These are phyloP conservation scores for Diplodia corticola DNA, from an alignment of 2,329 filamentous ascomycete genomes.

Conservation along the genomic window DNA sequence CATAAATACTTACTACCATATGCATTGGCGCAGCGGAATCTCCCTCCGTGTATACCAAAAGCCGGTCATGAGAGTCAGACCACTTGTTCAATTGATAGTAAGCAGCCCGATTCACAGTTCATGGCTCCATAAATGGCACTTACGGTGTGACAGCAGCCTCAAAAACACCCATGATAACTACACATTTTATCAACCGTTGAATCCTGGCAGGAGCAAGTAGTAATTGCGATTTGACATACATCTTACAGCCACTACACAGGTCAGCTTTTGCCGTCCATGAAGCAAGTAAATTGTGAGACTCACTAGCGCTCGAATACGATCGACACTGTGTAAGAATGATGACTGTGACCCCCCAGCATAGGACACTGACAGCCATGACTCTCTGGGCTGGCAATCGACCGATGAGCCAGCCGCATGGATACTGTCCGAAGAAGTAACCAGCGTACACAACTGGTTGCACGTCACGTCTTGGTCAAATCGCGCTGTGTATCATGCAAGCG, in stretches of 20 bases:
- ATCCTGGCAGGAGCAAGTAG: neutral
- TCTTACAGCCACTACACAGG: neutral
- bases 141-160: constrained; percentile 39
- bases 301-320: constrained; percentile 30
- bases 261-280: neutral
- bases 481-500: too few relatives aligned
- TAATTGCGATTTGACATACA: neutral
- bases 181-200: constrained; percentile 18
- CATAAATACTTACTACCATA: neutral
- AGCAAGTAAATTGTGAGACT: neutral
- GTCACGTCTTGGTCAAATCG: neutral
- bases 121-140: constrained; percentile 37
- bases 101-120: neutral
- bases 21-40: neutral
- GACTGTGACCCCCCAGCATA: constrained; percentile 40
- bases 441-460: constrained; percentile 35
- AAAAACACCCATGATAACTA: constrained; percentile 38
- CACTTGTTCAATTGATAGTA: neutral
- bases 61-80: neutral
- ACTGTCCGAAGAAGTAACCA: constrained; percentile 46
- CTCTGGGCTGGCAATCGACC: constrained; percentile 41
- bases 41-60: neutral
- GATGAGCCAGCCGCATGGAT: constrained; percentile 45
- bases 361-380: constrained; percentile 35
- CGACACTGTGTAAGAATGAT: constrained; percentile 38